Percentiles rank a stretch among this genome's conserved stretches.
These are phyloP conservation scores for Narthecium ossifragum DNA, from an alignment of 106 monocot genomes.

Conservation along the genomic window DNA sequence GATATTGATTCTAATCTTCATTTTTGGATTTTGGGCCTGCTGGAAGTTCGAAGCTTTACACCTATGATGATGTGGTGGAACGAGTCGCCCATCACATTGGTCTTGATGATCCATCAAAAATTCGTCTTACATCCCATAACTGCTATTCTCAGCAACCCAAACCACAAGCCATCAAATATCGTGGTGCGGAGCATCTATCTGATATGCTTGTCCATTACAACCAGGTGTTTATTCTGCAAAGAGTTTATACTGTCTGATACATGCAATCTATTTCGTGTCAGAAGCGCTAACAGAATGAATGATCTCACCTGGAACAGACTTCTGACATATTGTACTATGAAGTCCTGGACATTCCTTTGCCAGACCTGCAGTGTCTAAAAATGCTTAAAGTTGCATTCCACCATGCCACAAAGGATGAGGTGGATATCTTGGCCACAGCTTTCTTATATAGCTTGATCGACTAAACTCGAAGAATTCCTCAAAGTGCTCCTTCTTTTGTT, in stretches of 20 bases:
- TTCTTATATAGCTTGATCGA: too few relatives aligned
- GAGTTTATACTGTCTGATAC: too few relatives aligned
- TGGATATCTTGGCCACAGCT: constrained; percentile 8
- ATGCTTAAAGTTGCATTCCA: constrained; percentile 98
- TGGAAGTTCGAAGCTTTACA: constrained; percentile 75
- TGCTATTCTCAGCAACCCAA: constrained; percentile 99
- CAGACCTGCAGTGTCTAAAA: constrained; percentile 88
- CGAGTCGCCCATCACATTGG: constrained; percentile 74
- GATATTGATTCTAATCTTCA: neutral
- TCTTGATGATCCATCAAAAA: constrained; percentile 92
- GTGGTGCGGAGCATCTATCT: constrained; percentile 86
- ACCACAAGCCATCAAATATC: constrained; percentile 90
- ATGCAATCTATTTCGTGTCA: too few relatives aligned
- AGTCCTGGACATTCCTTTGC: constrained; percentile 91
- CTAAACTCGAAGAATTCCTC: too few relatives aligned
- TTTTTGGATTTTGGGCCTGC: neutral
- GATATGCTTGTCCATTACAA: constrained; percentile 97
- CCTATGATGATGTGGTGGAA: constrained; percentile 94
- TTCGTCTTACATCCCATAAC: constrained; percentile 93
- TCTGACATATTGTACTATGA: constrained; percentile 98
- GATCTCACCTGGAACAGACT: too few relatives aligned
- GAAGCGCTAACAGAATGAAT: too few relatives aligned
- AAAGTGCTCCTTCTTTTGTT: constrained; percentile 15
- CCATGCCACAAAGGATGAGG: constrained; percentile 93
- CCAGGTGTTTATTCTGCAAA: too few relatives aligned